Evolutionary conservation across 176 grass and related monocot species (phyloP).

Genomic region (Metroxylon sagu): DNA sequence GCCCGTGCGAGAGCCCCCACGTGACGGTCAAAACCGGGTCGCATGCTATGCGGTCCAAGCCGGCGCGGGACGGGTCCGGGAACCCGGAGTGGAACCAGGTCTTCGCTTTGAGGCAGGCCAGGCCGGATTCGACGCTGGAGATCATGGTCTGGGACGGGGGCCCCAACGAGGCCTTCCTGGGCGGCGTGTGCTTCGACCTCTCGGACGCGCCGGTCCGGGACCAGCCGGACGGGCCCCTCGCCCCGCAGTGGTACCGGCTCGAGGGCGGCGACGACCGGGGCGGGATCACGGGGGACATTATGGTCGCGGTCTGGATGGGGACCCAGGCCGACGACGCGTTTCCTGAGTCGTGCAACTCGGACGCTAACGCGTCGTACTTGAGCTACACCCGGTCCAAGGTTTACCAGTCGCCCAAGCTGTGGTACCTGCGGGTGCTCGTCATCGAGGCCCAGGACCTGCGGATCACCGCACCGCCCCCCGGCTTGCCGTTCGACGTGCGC

Average conservation of each 20-base stretch:
- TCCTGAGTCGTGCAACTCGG: conserved; percentile 78
- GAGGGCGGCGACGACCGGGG: conserved; percentile 42
- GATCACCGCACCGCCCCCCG: conserved; percentile 41
- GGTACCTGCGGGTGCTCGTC: conserved; percentile 73
- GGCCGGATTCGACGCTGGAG: conserved; percentile 58
- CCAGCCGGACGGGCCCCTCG: conserved; percentile 67
- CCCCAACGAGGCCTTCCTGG: conserved; percentile 47
- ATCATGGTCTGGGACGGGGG: conserved; percentile 73
- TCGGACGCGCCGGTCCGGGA: conserved; percentile 75
- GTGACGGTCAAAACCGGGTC: conserved; percentile 54
- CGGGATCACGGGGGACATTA: conserved; percentile 64
- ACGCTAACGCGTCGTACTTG: conserved; percentile 47
- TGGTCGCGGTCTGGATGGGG: conserved; percentile 93
- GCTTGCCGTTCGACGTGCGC: conserved; percentile 56
- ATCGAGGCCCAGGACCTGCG: conserved; percentile 91
- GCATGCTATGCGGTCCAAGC: conserved; percentile 37
- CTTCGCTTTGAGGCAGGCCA: conserved; percentile 63
- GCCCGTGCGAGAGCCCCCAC: conserved; percentile 62
- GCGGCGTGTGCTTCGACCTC: conserved; percentile 95
- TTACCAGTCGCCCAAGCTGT: conserved; percentile 94
- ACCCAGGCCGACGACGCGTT: conserved; percentile 92
- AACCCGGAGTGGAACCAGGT: conserved; percentile 80
- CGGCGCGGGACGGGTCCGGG: conserved; percentile 49
- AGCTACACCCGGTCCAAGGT: conserved; percentile 88
- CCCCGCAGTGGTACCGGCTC: conserved; percentile 90